phyloP scores from a whole-genome alignment of 169 alveolate species.

The Eimeria necatrix region DNA sequence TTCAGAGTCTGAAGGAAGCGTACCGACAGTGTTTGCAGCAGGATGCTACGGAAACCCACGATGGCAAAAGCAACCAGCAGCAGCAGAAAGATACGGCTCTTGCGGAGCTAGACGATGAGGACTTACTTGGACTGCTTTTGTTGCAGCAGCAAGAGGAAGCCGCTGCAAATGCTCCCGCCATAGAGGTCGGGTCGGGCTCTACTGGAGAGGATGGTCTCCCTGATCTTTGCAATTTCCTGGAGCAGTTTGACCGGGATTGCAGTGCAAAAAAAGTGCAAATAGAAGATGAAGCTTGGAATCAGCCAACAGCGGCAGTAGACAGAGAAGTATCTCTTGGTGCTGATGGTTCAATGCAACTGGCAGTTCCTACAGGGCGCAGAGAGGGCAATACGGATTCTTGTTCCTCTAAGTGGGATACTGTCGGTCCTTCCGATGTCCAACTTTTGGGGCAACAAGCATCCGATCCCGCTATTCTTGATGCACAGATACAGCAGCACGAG shows the following conservation, averaged over 20 bases:
- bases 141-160: constrained; percentile 68
- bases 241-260: constrained; percentile 51
- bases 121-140: constrained; percentile 40
- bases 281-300: constrained; percentile 47
- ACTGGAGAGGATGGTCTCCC: constrained; percentile 17
- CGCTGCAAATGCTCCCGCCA: constrained; percentile 28
- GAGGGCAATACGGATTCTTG: constrained; percentile 21
- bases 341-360: constrained; percentile 32
- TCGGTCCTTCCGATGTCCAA: background rate
- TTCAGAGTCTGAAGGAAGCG: constrained; percentile 56
- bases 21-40: constrained; percentile 49
- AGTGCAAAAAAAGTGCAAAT: constrained; percentile 24
- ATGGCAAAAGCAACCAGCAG: constrained; percentile 25
- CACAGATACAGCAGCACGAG: constrained; percentile 70
- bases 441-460: constrained; percentile 6
- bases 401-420: background rate
- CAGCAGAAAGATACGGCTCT: constrained; percentile 42
- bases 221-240: constrained; percentile 15
- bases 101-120: constrained; percentile 62
- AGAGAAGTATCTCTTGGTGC: constrained; percentile 22
- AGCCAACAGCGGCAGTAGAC: constrained; percentile 46
- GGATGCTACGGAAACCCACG: constrained; percentile 27
- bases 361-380: constrained; percentile 19
- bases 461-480: constrained; percentile 38
- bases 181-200: constrained; percentile 1